Conservation (phyloP, 83 land plant genomes). For the Thuja plicata region DNA sequence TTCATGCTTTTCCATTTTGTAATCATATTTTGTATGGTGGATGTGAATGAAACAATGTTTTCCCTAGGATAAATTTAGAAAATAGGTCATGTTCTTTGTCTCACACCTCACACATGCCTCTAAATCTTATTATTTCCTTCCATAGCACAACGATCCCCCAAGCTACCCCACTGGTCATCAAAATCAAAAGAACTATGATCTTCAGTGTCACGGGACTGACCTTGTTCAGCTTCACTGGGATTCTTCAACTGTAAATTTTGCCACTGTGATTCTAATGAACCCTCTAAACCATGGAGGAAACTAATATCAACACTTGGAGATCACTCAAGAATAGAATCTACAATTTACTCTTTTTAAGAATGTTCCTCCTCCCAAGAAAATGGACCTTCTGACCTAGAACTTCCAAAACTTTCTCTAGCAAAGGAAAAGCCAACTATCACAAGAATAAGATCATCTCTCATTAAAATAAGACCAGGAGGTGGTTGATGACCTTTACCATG, state of each 20-base stretch:
- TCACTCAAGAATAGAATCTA: conserved; percentile 77
- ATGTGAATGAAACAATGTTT: too few species aligned
- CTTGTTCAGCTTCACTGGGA: conserved; percentile 13
- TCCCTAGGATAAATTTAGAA: too few species aligned
- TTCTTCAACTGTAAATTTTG: conserved; percentile 24
- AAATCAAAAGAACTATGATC: too few species aligned
- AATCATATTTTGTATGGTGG: too few species aligned
- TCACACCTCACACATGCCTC: too few species aligned
- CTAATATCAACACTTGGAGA: too few species aligned
- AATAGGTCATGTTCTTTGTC: too few species aligned
- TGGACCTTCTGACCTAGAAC: conserved; percentile 59
- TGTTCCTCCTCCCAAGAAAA: conserved; percentile 96
- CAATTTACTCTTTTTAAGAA: conserved; percentile 73
- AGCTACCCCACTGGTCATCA: too few species aligned
- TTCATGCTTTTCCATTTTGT: too few species aligned
- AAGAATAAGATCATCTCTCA: conserved; percentile 73
- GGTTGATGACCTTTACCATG: conserved; percentile 13
- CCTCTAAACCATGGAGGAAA: conserved; percentile 71
- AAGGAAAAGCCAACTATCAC: conserved; percentile 90
- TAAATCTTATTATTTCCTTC: too few species aligned
- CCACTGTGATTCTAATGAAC: conserved; percentile 57
- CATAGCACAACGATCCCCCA: too few species aligned
- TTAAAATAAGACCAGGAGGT: conserved; percentile 54
- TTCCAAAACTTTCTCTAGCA: conserved; percentile 77
- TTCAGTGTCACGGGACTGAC: not conserved